A percentile compares a stretch with the other conserved stretches of the same genome.
These are phyloP conservation scores for Prunus mume DNA, from an alignment of 306 rosid genomes.

Conservation along the genomic window DNA sequence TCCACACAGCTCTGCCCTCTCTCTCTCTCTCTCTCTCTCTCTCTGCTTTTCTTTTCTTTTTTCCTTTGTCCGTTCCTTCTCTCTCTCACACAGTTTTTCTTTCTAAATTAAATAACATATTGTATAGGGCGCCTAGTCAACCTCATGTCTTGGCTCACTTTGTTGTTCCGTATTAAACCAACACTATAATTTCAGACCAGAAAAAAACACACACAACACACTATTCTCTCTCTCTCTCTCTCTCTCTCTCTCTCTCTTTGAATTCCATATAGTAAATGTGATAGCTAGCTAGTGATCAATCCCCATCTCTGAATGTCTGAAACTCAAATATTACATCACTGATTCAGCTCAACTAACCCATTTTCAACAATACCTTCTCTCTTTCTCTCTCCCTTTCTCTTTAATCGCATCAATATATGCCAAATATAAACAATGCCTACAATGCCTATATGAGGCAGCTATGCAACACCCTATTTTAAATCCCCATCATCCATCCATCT, in stretches of 20 bases:
- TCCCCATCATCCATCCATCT: neutral
- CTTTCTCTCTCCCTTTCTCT: conserved; percentile 18
- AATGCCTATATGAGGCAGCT: conserved; percentile 14
- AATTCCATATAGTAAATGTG: neutral
- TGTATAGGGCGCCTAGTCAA: conserved; percentile 42
- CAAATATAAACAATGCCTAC: conserved; percentile 31
- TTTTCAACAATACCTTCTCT: conserved; percentile 13
- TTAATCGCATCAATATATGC: conserved; percentile 36
- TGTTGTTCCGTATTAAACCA: conserved; percentile 52
- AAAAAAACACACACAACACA: too few species aligned
- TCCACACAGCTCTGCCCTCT: neutral
- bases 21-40: conserved; percentile 9
- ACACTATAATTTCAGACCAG: conserved; percentile 20
- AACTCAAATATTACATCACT: conserved; percentile 29
- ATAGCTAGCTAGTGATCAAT: conserved; percentile 38
- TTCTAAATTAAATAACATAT: neutral
- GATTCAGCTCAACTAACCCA: conserved; percentile 37
- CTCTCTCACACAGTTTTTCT: neutral
- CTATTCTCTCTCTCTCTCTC: neutral
- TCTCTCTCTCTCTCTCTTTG: conserved; percentile 20
- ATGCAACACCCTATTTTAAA: conserved; percentile 28
- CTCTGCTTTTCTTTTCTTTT: conserved; percentile 13
- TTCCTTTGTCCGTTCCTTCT: conserved; percentile 8
- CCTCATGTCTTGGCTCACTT: conserved; percentile 39
- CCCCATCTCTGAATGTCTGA: conserved; percentile 62